Percentiles rank a stretch among this genome's conserved stretches.
Evolutionary conservation across 257 asterid genomes (phyloP).

Genomic region (Forsythia viridissima): DNA sequence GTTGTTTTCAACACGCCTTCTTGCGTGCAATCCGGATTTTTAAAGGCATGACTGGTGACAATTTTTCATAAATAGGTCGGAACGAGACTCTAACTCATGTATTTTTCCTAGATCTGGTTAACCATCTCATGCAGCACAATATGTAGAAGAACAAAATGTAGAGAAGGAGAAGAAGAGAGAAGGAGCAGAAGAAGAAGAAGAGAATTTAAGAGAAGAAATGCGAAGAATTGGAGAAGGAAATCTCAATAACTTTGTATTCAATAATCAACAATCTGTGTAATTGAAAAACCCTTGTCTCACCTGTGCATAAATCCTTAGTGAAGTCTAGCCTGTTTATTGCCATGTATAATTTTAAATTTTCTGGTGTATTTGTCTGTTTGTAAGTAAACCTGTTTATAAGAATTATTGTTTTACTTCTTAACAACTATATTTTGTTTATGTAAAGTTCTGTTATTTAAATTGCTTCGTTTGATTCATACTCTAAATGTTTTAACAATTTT

Average conservation of each 20-base stretch:
- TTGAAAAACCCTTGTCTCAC: neutral
- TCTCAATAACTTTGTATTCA: neutral
- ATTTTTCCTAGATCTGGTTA: neutral
- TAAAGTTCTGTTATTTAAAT: neutral
- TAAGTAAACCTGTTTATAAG: neutral
- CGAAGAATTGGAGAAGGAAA: neutral
- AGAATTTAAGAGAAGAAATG: neutral
- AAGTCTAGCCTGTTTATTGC: neutral
- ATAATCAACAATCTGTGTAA: neutral
- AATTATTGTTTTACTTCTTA: neutral
- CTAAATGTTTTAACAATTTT: neutral
- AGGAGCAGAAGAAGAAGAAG: neutral
- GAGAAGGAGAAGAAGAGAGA: neutral
- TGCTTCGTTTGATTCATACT: neutral
- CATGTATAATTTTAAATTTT: neutral
- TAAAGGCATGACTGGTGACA: neutral
- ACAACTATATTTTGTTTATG: neutral
- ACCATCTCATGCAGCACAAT: neutral
- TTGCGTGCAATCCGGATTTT: neutral
- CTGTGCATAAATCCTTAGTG: neutral
- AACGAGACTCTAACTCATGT: neutral
- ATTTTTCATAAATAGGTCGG: neutral
- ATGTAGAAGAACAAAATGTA: neutral
- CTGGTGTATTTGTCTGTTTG: neutral
- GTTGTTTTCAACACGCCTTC: neutral